Evolutionary conservation across 2,329 filamentous ascomycete genomes (phyloP), one percentile per base, ranked within the genome.

Genomic region (Hymenoscyphus infarciens): DNA sequence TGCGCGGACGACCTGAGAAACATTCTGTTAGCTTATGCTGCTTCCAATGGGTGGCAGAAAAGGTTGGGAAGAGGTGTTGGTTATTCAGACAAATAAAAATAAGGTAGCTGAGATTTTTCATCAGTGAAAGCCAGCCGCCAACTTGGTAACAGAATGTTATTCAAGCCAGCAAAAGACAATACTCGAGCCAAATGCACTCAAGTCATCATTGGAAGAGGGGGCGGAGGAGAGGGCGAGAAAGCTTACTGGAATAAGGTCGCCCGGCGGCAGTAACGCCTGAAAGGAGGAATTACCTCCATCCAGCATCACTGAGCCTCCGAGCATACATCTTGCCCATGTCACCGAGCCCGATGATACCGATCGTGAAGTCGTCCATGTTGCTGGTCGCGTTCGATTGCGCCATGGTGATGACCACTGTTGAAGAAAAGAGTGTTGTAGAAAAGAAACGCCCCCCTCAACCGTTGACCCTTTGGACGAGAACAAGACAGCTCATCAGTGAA

Each of bases 131-230:
- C 82, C 80, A 80, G 80, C 81, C 76, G 77, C 80, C 69, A 75
- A 72, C 80, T 79, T 79, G 79, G 80, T 78, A 82, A 89, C 91
- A 94, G 84, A 89, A 97, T 87, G 90, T 88, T 82, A 80, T 78
- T 81, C 81, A 81, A 81, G 78, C 78, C 73, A 77, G 75, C 80
- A 79, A 80, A 82, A 80, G 78, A 81, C 87, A 86, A 92, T 96
- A 84, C 94, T 98, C 94, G 92, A 98, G 94, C 94, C 94, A 98
- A 98, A 98, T 98, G 94, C 94, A 93, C 94, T 98, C 94, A 94
- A 92, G 94, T 98, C 94, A 98, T 98, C 94, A 96, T 92, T 76
- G 76, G 73, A 73, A 33, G 54, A 56, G 59, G 56, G 39, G 39
- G 56, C 22, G 61, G 53, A 31, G 56, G 64, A 66, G 15, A 67